Evolutionary conservation across 768 basidiomycete genomes (phyloP).

Genomic region (Tricholoma sp.): DNA sequence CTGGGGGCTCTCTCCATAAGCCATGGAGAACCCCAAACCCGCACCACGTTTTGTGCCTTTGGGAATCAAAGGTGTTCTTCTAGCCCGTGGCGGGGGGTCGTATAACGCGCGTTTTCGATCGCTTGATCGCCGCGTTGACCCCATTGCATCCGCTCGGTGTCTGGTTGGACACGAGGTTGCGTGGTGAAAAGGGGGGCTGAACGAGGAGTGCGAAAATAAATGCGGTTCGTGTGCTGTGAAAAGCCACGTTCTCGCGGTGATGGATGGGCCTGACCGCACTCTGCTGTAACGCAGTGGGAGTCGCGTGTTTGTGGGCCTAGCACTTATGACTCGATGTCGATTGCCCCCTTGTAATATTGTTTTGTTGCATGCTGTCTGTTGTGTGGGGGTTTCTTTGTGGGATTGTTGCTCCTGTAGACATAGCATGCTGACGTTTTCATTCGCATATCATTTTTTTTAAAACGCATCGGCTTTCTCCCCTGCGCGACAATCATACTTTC

Average conservation of each 20-base stretch:
- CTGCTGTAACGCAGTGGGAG: slow-evolving; percentile 69
- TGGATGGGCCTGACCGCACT: slow-evolving; percentile 49
- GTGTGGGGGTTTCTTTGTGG: slow-evolving; percentile 21
- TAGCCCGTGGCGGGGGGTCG: slow-evolving; percentile 61
- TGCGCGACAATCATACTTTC: slow-evolving; percentile 18
- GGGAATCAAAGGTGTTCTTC: slow-evolving; percentile 81
- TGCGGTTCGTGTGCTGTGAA: slow-evolving; percentile 28
- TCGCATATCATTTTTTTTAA: slow-evolving; percentile 43
- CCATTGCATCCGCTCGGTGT: slow-evolving; percentile 61
- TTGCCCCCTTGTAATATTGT: slow-evolving; percentile 56
- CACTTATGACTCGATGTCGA: slow-evolving; percentile 54
- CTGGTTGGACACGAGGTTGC: slow-evolving; percentile 82
- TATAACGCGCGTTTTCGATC: slow-evolving; percentile 81
- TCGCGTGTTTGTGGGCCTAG: slow-evolving; percentile 49
- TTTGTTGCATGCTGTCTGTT: slow-evolving; percentile 20
- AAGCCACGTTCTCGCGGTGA: slow-evolving; percentile 28
- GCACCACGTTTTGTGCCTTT: slow-evolving; percentile 68
- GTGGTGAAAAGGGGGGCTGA: slow-evolving; percentile 98
- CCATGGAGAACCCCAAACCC: slow-evolving; percentile 94
- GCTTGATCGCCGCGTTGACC: slow-evolving; percentile 86
- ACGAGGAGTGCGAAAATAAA: slow-evolving; percentile 85
- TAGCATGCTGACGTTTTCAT: slow-evolving; percentile 62
- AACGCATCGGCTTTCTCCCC: slow-evolving; percentile 11
- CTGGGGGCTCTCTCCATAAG: slow-evolving; percentile 95
- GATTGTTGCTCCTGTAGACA: slow-evolving; percentile 29